phyloP scores from a whole-genome alignment of 371 early-diverging fungal genomes.

The Mucor circinelloides region DNA sequence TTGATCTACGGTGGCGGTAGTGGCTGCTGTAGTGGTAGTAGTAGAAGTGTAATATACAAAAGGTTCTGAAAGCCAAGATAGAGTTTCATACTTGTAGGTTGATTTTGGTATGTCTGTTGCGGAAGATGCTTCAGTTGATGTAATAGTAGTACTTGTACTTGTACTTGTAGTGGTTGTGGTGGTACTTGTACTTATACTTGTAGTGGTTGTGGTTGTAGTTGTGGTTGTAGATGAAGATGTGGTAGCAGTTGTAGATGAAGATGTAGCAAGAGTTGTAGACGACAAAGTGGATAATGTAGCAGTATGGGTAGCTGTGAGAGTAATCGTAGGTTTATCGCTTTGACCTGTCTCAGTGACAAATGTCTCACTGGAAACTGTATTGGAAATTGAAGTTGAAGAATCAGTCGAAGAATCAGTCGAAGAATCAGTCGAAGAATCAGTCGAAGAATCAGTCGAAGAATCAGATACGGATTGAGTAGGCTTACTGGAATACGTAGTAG shows the following conservation, averaged over 20 bases:
- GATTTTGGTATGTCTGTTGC: constrained; percentile 6
- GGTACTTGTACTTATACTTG: not conserved
- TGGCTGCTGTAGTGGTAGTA: not conserved
- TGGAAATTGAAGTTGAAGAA: not conserved
- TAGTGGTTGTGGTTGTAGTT: not conserved
- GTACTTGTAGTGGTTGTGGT: not conserved
- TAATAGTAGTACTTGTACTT: not conserved
- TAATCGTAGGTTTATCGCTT: not conserved
- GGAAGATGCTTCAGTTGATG: not conserved
- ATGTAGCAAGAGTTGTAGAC: not conserved
- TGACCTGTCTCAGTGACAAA: not conserved
- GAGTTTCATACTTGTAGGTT: constrained; percentile 27
- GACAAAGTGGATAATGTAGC: not conserved
- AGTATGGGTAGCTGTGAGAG: not conserved
- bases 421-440: not conserved
- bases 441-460: not conserved
- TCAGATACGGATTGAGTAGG: not conserved
- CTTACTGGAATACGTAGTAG: not conserved
- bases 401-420: not conserved
- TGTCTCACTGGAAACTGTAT: not conserved
- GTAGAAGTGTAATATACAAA: constrained; percentile 7
- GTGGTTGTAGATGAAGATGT: not conserved
- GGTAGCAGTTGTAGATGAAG: not conserved
- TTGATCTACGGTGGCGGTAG: not conserved
- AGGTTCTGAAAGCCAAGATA: constrained; percentile 18